Evolutionary conservation across 75 land plant genomes (phyloP), one percentile per base, ranked within the genome.

Genomic region (Sequoiadendron giganteum): DNA sequence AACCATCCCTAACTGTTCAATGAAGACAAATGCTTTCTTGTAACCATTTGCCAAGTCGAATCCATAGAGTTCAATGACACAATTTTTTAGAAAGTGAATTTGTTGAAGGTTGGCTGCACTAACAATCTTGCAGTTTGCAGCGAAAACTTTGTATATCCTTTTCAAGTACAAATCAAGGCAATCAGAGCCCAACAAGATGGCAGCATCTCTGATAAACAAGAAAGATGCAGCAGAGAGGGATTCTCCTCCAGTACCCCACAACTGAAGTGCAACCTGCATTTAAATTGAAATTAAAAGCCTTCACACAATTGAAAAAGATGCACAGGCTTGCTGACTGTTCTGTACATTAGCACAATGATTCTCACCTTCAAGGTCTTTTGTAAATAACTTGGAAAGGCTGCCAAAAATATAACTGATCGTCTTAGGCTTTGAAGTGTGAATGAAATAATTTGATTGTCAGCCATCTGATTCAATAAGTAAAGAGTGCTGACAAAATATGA

Each of bases 191-290:
- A 93, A 91, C 9, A 89, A 81, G 19, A 89, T 28, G 28, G 95
- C 90, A 87, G 94, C 90, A 38, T 98, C 96, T 40, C 86, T 80
- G 54, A 97, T 86, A 85, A 96, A 90, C 42, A 89, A 82, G 84
- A 96, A 95, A 43, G 99, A 85, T 36, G 91, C 85, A 15, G 89
- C 89, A 80, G 97, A 95, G 25, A 95, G 77, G 38, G 86, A 72
- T 13, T 90, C 94, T 81, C 91, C 93, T 40, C 97, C 96, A 86
- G 93, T 95, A n/a, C 94, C 95, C 97, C 99, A 98, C 54, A 98
- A 90, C 84, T 96, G 93, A 87, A 98, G 90, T 32, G 91, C 92
- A 85, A 90, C 91, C 99, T 98, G 94, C 86, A 85, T 54, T 70
- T 38, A 90, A 83, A 40, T 79, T 32, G 52, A 76, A 78, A 47